Evolutionary conservation across 192 early-diverging fungal genomes (phyloP).

Genomic region (Geosiphon pyriformis): DNA sequence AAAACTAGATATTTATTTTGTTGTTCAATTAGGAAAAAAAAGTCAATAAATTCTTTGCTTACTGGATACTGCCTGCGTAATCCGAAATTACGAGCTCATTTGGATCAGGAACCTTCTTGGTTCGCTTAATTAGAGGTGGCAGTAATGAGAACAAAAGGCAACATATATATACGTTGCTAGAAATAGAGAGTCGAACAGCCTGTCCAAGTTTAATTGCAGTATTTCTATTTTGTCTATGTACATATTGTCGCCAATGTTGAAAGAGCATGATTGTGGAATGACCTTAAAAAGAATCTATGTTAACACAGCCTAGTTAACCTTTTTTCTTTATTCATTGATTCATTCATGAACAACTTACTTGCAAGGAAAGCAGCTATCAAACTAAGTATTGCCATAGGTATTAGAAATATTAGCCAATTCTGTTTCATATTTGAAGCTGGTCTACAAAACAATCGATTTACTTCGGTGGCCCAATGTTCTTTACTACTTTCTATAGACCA

Average conservation of each 20-base stretch:
- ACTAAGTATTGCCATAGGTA: neutral
- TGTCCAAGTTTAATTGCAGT: neutral
- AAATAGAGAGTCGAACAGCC: neutral
- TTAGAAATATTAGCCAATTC: neutral
- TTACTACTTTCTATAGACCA: neutral
- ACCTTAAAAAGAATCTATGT: no score
- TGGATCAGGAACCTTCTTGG: no score
- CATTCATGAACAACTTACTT: neutral
- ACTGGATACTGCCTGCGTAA: no score
- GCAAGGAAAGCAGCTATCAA: neutral
- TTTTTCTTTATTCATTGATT: no score
- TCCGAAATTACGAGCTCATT: no score
- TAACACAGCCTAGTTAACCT: no score
- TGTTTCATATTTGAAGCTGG: neutral
- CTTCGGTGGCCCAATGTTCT: neutral
- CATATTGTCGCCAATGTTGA: neutral
- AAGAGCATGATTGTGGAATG: no score
- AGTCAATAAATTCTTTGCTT: no score
- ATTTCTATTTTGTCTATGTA: neutral
- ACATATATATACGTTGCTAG: neutral
- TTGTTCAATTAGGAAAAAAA: neutral
- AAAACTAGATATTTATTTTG: neutral
- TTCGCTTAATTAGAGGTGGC: no score
- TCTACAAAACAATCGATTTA: neutral
- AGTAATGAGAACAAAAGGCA: neutral